These are phyloP conservation scores for Arachnopeziza araneosa DNA, from an alignment of 2,329 filamentous ascomycete genomes.

Conservation along the genomic window DNA sequence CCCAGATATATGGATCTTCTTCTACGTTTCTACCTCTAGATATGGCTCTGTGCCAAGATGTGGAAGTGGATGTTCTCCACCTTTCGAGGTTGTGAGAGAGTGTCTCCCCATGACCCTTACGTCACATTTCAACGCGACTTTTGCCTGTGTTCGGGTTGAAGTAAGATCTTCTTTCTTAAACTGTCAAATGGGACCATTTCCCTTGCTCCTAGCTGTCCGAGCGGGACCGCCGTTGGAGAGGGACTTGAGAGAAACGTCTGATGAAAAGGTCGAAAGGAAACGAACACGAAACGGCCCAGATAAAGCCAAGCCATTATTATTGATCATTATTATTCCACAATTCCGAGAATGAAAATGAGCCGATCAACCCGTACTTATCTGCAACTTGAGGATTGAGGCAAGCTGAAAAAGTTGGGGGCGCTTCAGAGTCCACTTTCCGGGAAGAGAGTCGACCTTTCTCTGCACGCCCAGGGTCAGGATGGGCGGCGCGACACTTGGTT, in stretches of 20 bases:
- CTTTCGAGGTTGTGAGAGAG: neutral
- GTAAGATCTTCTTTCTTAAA: neutral
- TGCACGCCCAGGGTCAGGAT: neutral
- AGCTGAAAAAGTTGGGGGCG: neutral
- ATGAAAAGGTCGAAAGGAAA: neutral
- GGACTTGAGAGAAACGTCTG: neutral
- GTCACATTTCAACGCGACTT: neutral
- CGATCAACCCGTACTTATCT: neutral
- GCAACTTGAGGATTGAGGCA: neutral
- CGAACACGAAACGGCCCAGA: neutral
- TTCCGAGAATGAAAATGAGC: neutral
- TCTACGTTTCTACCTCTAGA: neutral
- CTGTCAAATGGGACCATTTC: neutral
- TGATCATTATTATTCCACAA: neutral
- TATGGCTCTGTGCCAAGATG: neutral
- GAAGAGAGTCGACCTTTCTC: neutral
- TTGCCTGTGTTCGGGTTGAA: neutral
- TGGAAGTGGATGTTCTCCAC: neutral
- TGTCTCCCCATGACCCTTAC: neutral
- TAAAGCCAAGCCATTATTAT: neutral
- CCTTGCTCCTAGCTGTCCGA: neutral
- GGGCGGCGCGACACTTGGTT: neutral
- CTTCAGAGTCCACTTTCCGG: neutral
- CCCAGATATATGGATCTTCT: neutral
- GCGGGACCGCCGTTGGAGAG: neutral